Evolutionary conservation across 1,139 yeast genomes (phyloP).

Genomic region (Meyerozyma sp.): DNA sequence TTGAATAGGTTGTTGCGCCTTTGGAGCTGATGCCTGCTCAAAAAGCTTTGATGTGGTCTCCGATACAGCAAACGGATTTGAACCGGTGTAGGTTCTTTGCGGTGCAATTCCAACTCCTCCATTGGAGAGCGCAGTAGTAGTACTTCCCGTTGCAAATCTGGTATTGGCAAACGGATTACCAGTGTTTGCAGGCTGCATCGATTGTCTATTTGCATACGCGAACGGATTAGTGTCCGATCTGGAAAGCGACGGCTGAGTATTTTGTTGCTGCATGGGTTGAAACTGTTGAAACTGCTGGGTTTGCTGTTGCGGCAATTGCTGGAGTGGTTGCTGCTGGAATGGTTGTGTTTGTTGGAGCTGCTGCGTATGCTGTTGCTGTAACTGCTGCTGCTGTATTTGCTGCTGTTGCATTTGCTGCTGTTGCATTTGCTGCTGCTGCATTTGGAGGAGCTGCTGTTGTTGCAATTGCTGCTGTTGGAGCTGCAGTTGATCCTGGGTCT

Average conservation of each 20-base stretch:
- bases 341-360: slow-evolving; percentile 6
- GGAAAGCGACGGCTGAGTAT: slow-evolving; percentile 14
- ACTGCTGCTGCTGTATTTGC: slow-evolving; percentile 1
- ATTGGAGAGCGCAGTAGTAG: slow-evolving; percentile 31
- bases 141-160: slow-evolving; percentile 29
- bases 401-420: neutral
- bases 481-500: slow-evolving; percentile 6
- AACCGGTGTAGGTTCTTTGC: slow-evolving; percentile 29
- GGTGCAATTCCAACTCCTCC: slow-evolving; percentile 15
- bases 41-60: slow-evolving; percentile 32
- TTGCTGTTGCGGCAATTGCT: slow-evolving; percentile 7
- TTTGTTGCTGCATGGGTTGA: slow-evolving; percentile 3
- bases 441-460: neutral
- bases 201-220: slow-evolving; percentile 17
- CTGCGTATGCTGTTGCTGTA: slow-evolving; percentile 5
- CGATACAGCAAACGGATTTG: slow-evolving; percentile 43
- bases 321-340: slow-evolving; percentile 8
- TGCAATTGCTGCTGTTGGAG: neutral
- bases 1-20: slow-evolving; percentile 24
- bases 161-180: slow-evolving; percentile 47
- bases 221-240: slow-evolving; percentile 42
- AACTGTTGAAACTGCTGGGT: slow-evolving; percentile 5
- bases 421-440: slow-evolving; percentile 1
- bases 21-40: slow-evolving; percentile 16
- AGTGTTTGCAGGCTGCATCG: slow-evolving; percentile 13